These are phyloP conservation scores for Lolium perenne DNA, from an alignment of 176 grass and related monocot species.

Conservation along the genomic window DNA sequence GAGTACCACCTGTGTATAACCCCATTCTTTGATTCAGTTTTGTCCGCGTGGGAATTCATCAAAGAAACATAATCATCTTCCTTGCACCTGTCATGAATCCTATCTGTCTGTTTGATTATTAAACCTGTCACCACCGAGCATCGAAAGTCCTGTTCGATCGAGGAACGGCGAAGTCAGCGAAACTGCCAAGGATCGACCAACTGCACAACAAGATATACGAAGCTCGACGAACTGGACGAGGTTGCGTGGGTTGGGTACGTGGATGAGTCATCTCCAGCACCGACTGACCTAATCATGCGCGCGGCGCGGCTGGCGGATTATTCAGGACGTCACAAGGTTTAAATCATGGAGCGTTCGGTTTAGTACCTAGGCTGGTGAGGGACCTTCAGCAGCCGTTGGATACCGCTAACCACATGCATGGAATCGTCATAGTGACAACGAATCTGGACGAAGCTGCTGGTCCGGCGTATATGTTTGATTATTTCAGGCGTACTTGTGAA, in stretches of 20 bases:
- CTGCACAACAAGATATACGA: background rate
- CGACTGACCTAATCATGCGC: too few relatives aligned
- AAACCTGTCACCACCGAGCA: background rate
- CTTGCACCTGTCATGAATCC: background rate
- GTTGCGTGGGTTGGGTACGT: background rate
- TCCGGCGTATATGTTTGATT: too few relatives aligned
- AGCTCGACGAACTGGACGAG: background rate
- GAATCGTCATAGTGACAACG: background rate
- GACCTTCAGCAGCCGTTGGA: background rate
- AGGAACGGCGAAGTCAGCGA: background rate
- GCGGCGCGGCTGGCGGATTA: too few relatives aligned
- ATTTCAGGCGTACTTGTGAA: background rate
- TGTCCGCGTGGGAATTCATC: background rate
- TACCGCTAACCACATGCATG: background rate
- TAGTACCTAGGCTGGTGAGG: too few relatives aligned
- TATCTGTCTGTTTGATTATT: background rate
- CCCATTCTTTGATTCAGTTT: conserved; percentile 29
- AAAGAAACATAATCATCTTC: background rate
- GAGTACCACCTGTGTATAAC: background rate
- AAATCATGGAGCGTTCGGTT: too few relatives aligned
- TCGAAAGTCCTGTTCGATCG: background rate
- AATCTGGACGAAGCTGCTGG: too few relatives aligned
- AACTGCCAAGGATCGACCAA: background rate
- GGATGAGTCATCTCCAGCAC: too few relatives aligned
- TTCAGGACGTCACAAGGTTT: too few relatives aligned